Evolutionary conservation across 108 stramenopile species (phyloP).

Genomic region (Nannochloropsis granulata): DNA sequence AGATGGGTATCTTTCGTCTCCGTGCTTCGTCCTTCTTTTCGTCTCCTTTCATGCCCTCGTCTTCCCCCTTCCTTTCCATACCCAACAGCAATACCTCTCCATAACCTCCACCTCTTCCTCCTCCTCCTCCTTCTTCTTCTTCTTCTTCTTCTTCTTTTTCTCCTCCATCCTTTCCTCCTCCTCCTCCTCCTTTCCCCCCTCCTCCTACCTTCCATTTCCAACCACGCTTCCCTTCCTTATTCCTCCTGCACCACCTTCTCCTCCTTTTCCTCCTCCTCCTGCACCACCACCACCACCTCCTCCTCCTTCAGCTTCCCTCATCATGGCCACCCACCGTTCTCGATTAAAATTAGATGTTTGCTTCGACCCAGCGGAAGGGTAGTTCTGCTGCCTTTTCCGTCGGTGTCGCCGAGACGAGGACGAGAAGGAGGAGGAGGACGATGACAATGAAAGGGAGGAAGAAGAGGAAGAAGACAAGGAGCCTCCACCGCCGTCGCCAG

Average conservation of each 20-base stretch:
- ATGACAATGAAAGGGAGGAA: not conserved
- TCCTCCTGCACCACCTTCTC: not conserved
- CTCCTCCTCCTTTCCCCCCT: not conserved
- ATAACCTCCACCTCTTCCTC: too few relatives aligned
- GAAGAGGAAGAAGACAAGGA: not conserved
- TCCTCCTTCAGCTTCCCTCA: not conserved
- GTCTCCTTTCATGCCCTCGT: not conserved
- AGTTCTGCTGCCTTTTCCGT: not conserved
- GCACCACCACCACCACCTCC: not conserved
- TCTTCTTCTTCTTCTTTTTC: not conserved
- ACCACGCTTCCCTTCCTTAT: not conserved
- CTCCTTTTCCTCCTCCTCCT: not conserved
- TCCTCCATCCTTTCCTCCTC: not conserved
- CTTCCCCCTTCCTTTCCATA: not conserved
- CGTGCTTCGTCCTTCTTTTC: not conserved
- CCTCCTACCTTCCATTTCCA: too few relatives aligned
- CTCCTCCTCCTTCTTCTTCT: too few relatives aligned
- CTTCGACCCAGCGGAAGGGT: not conserved
- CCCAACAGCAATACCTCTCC: too few relatives aligned
- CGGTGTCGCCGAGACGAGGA: not conserved
- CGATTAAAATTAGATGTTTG: not conserved
- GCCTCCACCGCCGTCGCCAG: too few relatives aligned
- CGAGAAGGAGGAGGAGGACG: not conserved
- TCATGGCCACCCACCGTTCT: not conserved
- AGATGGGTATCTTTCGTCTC: not conserved